These are phyloP conservation scores for Hordeum vulgare DNA, from an alignment of 176 grass and related monocot genomes.

Conservation along the genomic window DNA sequence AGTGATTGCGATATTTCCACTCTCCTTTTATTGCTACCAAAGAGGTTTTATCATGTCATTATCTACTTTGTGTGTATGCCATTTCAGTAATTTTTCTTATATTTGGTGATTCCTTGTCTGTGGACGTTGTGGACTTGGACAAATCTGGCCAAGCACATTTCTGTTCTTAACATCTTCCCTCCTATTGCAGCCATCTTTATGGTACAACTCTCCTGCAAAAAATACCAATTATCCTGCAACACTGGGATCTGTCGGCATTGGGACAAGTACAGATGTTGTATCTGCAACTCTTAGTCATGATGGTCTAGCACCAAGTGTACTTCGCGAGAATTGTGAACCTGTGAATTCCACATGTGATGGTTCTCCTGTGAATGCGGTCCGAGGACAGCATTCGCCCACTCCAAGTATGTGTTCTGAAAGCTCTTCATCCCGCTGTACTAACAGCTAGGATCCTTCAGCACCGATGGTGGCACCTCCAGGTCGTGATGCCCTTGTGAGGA, in stretches of 20 bases:
- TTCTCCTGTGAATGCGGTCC: background rate
- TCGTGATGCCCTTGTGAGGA: background rate
- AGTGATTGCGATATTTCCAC: background rate
- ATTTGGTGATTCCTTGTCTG: background rate
- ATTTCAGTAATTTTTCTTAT: background rate
- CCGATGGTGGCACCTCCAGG: background rate
- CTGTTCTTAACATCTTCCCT: background rate
- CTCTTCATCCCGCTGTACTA: background rate
- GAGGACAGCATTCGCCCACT: background rate
- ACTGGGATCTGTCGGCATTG: background rate
- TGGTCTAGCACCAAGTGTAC: background rate
- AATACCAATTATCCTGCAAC: background rate
- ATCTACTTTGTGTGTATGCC: background rate
- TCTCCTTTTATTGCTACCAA: background rate
- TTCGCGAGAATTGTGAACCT: background rate
- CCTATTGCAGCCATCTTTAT: conserved; percentile 12
- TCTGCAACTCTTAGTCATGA: conserved; percentile 3
- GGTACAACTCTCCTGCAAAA: conserved; percentile 19
- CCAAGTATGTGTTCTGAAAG: conserved; percentile 6
- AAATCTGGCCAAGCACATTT: background rate
- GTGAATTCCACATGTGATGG: background rate
- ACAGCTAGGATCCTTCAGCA: background rate
- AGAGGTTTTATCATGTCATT: background rate
- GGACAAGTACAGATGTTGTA: background rate
- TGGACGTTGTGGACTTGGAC: background rate